These are phyloP conservation scores for Tetraselmis striata DNA, from an alignment of 139 green algal species.

Conservation along the genomic window DNA sequence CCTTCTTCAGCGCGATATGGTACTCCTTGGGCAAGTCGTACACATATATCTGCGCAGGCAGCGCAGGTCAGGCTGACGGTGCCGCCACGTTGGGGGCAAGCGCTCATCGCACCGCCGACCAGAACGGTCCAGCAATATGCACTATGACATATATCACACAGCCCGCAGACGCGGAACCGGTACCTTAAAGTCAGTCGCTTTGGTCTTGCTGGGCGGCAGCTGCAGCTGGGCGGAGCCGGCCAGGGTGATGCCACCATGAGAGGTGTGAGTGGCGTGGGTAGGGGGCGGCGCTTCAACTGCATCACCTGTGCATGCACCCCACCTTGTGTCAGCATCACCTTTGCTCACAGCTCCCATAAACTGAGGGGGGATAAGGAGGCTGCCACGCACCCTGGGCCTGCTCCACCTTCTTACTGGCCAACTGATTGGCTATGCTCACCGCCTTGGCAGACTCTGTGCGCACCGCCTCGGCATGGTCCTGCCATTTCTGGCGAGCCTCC, in stretches of 20 bases:
- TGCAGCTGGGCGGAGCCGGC: background rate
- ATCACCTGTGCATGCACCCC: no score
- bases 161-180: background rate
- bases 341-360: no score
- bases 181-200: background rate
- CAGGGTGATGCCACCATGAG: background rate
- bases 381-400: background rate
- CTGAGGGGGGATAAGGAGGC: no score
- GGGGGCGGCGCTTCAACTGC: no score
- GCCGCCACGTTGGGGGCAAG: no score
- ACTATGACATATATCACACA: no score
- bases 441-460: background rate
- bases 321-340: no score
- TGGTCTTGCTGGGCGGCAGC: background rate
- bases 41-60: slow-evolving; percentile 17
- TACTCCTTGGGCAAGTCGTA: slow-evolving; percentile 24
- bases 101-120: no score
- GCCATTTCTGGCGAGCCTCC: background rate
- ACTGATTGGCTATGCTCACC: slow-evolving; percentile 4
- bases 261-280: no score
- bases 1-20: slow-evolving; percentile 13
- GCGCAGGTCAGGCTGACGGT: no score
- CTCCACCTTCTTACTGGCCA: background rate
- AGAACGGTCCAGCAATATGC: no score
- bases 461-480: slow-evolving; percentile 7